Evolutionary conservation across 176 grass and related monocot species (phyloP).

Genomic region (Poa annua): DNA sequence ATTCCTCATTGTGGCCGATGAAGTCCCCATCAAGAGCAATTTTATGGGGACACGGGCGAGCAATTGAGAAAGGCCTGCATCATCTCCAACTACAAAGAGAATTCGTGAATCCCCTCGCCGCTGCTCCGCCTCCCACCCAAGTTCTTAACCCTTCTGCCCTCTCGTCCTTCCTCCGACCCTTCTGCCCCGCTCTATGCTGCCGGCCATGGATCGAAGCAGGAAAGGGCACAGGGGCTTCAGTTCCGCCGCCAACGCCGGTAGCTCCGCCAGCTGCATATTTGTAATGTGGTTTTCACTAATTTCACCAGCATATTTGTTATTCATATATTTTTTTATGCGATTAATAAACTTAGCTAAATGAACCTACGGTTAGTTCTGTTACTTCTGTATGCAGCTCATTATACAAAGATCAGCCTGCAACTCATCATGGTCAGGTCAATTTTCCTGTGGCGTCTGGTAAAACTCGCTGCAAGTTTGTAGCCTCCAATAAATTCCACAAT

Average conservation of each 20-base stretch:
- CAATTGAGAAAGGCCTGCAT: neutral
- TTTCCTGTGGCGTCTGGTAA: neutral
- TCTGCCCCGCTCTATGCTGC: no score
- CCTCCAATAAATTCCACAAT: neutral
- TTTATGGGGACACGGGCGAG: neutral
- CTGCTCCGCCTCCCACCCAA: no score
- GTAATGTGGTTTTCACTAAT: no score
- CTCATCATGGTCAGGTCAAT: neutral
- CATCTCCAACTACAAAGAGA: neutral
- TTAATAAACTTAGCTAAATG: neutral
- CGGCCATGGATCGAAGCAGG: no score
- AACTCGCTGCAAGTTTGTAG: neutral
- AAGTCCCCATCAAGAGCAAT: neutral
- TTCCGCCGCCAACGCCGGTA: neutral
- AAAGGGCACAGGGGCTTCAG: no score
- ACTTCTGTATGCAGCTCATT: conserved; percentile 4
- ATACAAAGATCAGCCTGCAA: conserved; percentile 26
- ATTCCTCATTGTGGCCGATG: neutral
- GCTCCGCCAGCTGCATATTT: no score
- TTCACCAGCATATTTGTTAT: neutral
- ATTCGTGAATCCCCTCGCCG: neutral
- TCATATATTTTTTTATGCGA: neutral
- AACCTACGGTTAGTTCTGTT: neutral
- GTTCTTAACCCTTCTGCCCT: no score
- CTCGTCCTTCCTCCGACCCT: no score